Evolutionary conservation across 2,329 filamentous ascomycete species (phyloP).

Genomic region (Penicillium janthinellum): DNA sequence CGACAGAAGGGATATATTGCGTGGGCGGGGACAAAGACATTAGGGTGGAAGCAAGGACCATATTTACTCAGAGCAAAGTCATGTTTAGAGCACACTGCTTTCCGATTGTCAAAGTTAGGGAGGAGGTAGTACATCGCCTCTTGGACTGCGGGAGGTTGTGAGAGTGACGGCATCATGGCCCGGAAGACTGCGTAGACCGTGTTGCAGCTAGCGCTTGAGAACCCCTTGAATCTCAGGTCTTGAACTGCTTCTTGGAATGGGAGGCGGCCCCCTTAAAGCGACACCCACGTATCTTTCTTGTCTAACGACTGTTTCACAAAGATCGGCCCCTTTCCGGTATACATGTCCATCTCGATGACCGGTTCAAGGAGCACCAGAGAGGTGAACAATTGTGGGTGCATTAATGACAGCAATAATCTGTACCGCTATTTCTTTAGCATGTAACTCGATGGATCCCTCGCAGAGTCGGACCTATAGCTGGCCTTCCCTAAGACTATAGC

Average conservation of each 20-base stretch:
- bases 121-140: constrained; percentile 58
- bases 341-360: constrained; percentile 6
- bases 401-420: constrained; percentile 62
- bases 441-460: no score
- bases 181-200: constrained; percentile 68
- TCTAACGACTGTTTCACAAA: constrained; percentile 1
- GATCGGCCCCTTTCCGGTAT: constrained; percentile 1
- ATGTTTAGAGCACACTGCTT: not conserved
- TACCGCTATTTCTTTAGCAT: not conserved
- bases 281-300: constrained; percentile 71
- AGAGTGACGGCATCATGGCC: constrained; percentile 58
- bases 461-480: constrained; percentile 49
- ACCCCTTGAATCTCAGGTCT: constrained; percentile 73
- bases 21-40: constrained; percentile 8
- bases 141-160: constrained; percentile 76
- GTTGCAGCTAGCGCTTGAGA: constrained; percentile 65
- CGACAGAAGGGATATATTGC: constrained; percentile 10
- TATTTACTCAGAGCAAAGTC: constrained; percentile 1
- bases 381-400: constrained; percentile 75
- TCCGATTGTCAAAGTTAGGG: not conserved
- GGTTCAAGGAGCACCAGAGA: constrained; percentile 73
- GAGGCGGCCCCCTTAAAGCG: constrained; percentile 46
- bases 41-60: constrained; percentile 12
- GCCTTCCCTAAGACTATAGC: constrained; percentile 78
- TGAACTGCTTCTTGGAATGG: constrained; percentile 58